Percentiles rank a stretch among this genome's conserved stretches.
phyloP scores from a whole-genome alignment of 2,329 filamentous ascomycete genomes.

The Pseudocercospora pini-densiflorae region DNA sequence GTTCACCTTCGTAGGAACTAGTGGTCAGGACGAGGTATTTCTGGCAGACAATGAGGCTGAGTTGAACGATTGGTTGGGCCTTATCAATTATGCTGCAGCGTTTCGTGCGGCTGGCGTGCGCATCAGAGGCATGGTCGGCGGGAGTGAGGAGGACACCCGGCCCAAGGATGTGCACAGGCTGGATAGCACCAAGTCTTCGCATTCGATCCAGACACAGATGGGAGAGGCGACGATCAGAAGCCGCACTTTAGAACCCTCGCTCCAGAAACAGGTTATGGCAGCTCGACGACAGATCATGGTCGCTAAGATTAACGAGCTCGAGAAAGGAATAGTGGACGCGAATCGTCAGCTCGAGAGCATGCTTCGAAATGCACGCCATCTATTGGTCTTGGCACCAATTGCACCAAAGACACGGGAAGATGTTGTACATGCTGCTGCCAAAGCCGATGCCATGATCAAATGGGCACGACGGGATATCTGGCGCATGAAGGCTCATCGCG shows the following conservation, averaged over 20 bases:
- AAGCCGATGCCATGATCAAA: conserved; percentile 84
- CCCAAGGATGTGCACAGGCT: conserved; percentile 73
- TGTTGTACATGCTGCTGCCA: conserved; percentile 80
- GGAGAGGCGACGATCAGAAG: conserved; percentile 72
- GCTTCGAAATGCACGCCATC: conserved; percentile 85
- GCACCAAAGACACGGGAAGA: conserved; percentile 88
- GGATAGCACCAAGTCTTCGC: conserved; percentile 55
- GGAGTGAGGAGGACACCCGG: conserved; percentile 71
- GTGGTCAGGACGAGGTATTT: conserved; percentile 86
- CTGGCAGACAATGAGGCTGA: conserved; percentile 88
- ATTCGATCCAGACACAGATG: conserved; percentile 69
- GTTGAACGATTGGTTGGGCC: conserved; percentile 95
- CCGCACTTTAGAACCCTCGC: conserved; percentile 58
- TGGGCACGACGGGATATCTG: conserved; percentile 96
- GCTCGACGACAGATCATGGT: conserved; percentile 83
- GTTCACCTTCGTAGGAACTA: conserved; percentile 86
- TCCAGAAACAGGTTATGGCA: conserved; percentile 82
- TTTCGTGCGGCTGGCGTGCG: conserved; percentile 90
- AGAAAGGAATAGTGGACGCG: conserved; percentile 73
- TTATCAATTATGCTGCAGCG: conserved; percentile 94
- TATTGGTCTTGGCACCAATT: conserved; percentile 87
- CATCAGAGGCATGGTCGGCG: conserved; percentile 84
- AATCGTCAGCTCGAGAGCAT: conserved; percentile 82
- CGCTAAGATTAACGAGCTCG: conserved; percentile 80
- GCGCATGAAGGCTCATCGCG: conserved; percentile 86